These are phyloP conservation scores for Chalaropsis thielavioides DNA, from an alignment of 2,329 filamentous ascomycete genomes.

Conservation along the genomic window DNA sequence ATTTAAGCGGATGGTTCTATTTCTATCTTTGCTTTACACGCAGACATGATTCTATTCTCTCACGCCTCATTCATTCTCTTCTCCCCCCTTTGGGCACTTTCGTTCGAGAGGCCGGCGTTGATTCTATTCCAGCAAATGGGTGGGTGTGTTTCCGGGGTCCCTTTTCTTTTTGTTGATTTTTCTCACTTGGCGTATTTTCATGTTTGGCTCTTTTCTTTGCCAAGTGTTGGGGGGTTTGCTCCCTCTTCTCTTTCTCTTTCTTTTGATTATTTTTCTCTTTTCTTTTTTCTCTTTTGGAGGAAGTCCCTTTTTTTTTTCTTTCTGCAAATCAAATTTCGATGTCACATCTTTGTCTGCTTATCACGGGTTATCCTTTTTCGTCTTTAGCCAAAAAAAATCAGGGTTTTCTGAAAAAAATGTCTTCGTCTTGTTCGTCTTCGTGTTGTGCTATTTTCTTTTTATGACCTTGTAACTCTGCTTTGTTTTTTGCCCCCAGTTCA, in stretches of 20 bases:
- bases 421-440: not conserved
- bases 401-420: not conserved
- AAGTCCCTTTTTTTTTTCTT: not conserved
- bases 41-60: constrained; percentile 3
- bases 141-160: not conserved
- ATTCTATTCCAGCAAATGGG: not conserved
- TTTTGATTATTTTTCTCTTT: constrained; percentile 8
- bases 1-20: constrained; percentile 21
- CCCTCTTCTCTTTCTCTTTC: constrained; percentile 20
- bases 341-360: not conserved
- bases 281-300: not conserved
- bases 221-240: constrained; percentile 23
- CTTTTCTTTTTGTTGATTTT: not conserved
- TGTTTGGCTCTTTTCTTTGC: constrained; percentile 18
- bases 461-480: not conserved
- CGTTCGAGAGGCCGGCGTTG: constrained; percentile 2
- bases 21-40: not conserved
- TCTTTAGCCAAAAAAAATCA: not conserved
- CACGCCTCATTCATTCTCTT: constrained; percentile 10
- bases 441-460: not conserved
- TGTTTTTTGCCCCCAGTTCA: not conserved
- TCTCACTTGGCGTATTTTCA: not conserved
- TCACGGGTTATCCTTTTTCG: not conserved
- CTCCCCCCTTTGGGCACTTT: not conserved
- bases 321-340: not conserved